Evolutionary conservation across 202 grass and related monocot species (phyloP), one percentile per base, ranked within the genome.

Genomic region (Digitaria exilis): DNA sequence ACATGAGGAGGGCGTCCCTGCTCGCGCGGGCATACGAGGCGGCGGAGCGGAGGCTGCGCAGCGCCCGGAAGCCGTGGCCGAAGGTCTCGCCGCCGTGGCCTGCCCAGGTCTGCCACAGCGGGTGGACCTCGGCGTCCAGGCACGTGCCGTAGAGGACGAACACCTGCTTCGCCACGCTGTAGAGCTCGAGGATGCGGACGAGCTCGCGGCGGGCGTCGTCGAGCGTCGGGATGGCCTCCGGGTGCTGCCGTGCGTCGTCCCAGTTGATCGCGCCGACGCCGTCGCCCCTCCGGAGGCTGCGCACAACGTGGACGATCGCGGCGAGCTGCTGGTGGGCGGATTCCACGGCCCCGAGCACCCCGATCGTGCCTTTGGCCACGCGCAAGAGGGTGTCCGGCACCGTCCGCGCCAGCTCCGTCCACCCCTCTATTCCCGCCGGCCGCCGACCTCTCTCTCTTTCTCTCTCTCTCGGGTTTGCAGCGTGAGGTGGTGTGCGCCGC

Each of bases 171-270:
- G 35, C 49, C 71, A 43, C n/a, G 35, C 2, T 7, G 82, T 84
- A 61, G 9, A 57, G 61, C 35, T 73, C 21, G 25, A 13, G 1
- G 60, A 39, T 19, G 60, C 61, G 25, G 22, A 10, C 10, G 81
- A 84, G 22, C 11, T 41, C 24, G 60, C 81, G 34, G 34, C 46
- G 71, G 62, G 72, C 82, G 49, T 8, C 46, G 12, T 48, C 82
- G 28, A 84, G 49, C 18, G 58, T 1, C 13, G 2, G 0, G 62
- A 26, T 7, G 39, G 49, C 19, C 9, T 6, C 5, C 51, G 7
- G 21, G 7, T 55, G 7, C 51, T 55, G 19, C 2, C 51, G 51
- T 6, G 22, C 21, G 6, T 10, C 51, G 19, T 55, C 51, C 4
- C 51, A 1, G 51, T 50, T 50, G 48, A 18, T 15, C 44, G 44